A percentile compares a stretch with the other conserved stretches of the same genome.
Conservation (phyloP, 257 asterid genomes). For the Primulina tabacum region DNA sequence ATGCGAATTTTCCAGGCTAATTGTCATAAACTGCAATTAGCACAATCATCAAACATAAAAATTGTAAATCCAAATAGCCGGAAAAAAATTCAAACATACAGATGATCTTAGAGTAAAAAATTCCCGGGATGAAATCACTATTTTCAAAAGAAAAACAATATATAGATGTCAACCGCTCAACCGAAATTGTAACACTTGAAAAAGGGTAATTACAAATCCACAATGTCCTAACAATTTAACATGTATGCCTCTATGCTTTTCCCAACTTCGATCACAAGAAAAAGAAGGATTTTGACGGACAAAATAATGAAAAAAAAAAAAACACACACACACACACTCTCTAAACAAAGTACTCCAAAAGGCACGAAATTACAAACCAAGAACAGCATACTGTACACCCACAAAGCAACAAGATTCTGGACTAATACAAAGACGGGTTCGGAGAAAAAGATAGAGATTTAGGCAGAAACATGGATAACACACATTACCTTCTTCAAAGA, state of each 20-base stretch:
- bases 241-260: too few relatives aligned
- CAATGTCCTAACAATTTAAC: too few relatives aligned
- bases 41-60: not conserved
- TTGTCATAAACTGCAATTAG: not conserved
- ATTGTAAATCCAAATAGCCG: not conserved
- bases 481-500: conserved; percentile 72
- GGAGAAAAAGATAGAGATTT: not conserved
- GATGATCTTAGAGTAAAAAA: too few relatives aligned
- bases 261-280: not conserved
- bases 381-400: too few relatives aligned
- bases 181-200: too few relatives aligned
- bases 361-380: not conserved
- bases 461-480: not conserved
- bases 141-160: too few relatives aligned
- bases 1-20: not conserved
- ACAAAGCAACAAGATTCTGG: not conserved
- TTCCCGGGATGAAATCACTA: too few relatives aligned
- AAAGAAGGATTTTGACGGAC: conserved; percentile 4
- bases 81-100: too few relatives aligned
- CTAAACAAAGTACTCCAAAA: not conserved
- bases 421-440: not conserved
- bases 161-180: too few relatives aligned
- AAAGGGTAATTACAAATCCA: too few relatives aligned
- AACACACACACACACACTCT: not conserved
- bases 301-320: not conserved